phyloP scores from a whole-genome alignment of 495 filamentous ascomycete genomes.

The Penicillium maclennaniae region DNA sequence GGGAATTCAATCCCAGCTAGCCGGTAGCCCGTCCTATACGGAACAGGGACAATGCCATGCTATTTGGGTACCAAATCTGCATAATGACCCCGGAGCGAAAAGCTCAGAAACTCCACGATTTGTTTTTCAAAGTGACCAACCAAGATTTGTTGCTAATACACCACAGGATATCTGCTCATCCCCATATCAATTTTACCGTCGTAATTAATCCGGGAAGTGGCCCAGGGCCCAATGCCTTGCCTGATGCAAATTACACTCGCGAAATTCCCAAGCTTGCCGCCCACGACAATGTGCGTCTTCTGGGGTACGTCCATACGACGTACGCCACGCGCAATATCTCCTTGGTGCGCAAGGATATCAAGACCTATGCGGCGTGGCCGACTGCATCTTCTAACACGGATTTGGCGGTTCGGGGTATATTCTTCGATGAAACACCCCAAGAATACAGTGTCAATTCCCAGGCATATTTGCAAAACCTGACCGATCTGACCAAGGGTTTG shows the following conservation, averaged over 20 bases:
- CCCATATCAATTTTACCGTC: constrained; percentile 47
- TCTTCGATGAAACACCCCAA: constrained; percentile 48
- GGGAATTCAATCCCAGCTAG: constrained; percentile 20
- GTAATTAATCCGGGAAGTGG: constrained; percentile 56
- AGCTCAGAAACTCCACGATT: neutral
- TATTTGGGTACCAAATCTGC: constrained; percentile 6
- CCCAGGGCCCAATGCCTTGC: constrained; percentile 41
- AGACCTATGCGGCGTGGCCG: constrained; percentile 47
- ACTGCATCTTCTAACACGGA: constrained; percentile 29
- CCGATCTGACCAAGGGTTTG: constrained; percentile 29
- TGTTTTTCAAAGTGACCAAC: constrained; percentile 7
- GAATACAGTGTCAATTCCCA: constrained; percentile 32
- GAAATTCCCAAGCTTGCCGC: constrained; percentile 43
- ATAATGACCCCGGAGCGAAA: constrained; percentile 11
- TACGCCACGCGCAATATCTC: constrained; percentile 44
- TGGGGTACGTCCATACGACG: constrained; percentile 54
- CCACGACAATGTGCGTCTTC: constrained; percentile 45
- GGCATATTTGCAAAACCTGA: constrained; percentile 37
- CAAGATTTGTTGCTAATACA: constrained; percentile 21
- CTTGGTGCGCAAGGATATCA: constrained; percentile 41
- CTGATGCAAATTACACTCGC: constrained; percentile 50
- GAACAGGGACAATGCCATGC: constrained; percentile 5
- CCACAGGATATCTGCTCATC: constrained; percentile 39
- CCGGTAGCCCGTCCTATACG: constrained; percentile 18
- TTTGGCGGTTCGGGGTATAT: constrained; percentile 43